phyloP scores from a whole-genome alignment of 2,329 filamentous ascomycete genomes.

The Monilinia laxa region DNA sequence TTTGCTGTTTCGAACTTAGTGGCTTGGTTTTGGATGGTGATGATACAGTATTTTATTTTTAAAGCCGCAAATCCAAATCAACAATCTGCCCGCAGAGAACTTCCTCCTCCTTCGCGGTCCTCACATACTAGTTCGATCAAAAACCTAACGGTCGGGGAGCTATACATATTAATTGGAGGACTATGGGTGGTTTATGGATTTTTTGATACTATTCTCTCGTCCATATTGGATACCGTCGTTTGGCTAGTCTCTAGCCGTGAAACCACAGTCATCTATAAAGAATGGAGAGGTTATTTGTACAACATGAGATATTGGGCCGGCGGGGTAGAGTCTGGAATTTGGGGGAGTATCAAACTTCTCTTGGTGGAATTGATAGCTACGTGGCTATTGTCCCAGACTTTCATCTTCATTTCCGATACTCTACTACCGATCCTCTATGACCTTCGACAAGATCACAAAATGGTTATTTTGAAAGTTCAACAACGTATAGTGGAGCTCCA shows the following conservation, averaged over 20 bases:
- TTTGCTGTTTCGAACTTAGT: background rate
- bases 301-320: constrained; percentile 9
- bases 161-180: background rate
- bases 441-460: background rate
- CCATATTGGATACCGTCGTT: background rate
- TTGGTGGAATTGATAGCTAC: background rate
- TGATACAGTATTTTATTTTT: constrained; percentile 14
- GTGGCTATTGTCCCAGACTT: constrained; percentile 15
- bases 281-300: background rate
- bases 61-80: background rate
- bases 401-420: background rate
- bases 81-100: background rate
- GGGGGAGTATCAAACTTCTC: background rate
- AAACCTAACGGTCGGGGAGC: background rate
- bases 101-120: background rate
- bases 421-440: background rate
- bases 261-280: background rate
- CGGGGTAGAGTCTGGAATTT: background rate
- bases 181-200: constrained; percentile 7
- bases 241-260: background rate
- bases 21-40: constrained; percentile 16
- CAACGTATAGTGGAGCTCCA: background rate
- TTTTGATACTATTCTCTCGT: background rate
- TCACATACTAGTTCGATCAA: background rate
- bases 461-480: background rate